Percentiles rank a stretch among this genome's conserved stretches.
These are phyloP conservation scores for Aegilops tauschii DNA, from an alignment of 176 grass and related monocot genomes.

Conservation along the genomic window DNA sequence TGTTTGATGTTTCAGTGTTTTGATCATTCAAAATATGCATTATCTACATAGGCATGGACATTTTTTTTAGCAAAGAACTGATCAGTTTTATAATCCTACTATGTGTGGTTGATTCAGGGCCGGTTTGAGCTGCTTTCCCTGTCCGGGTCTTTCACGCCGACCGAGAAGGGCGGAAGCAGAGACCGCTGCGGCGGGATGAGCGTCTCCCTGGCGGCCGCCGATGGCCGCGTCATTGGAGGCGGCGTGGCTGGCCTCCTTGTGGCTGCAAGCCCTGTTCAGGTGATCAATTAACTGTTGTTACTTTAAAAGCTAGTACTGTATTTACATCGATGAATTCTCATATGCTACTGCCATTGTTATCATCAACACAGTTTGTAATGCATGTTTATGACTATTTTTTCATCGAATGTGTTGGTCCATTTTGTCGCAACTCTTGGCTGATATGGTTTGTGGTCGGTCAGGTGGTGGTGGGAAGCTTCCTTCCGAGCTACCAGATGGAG, in stretches of 20 bases:
- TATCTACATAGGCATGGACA: background rate
- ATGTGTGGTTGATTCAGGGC: slow-evolving; percentile 39
- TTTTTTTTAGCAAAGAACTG: background rate
- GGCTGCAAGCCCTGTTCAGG: slow-evolving; percentile 85
- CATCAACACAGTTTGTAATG: too few species aligned
- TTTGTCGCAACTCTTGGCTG: background rate
- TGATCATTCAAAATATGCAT: background rate
- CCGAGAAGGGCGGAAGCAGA: slow-evolving; percentile 61
- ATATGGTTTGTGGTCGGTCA: background rate
- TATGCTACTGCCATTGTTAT: background rate
- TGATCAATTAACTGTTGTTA: background rate
- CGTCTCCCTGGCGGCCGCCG: slow-evolving; percentile 69
- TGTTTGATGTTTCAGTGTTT: background rate
- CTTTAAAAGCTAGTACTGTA: background rate
- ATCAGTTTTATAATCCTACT: background rate
- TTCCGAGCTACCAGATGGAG: slow-evolving; percentile 76
- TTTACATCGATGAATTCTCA: background rate
- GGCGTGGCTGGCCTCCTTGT: slow-evolving; percentile 85
- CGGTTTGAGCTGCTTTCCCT: slow-evolving; percentile 82
- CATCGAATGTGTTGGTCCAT: too few species aligned
- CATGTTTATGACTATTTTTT: too few species aligned
- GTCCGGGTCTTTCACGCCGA: slow-evolving; percentile 89
- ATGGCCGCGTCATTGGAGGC: slow-evolving; percentile 87
- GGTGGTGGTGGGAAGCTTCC: slow-evolving; percentile 95
- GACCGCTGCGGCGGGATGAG: slow-evolving; percentile 90